Evolutionary conservation across 1,139 yeast genomes (phyloP).

Genomic region (Geotrichum australiense): DNA sequence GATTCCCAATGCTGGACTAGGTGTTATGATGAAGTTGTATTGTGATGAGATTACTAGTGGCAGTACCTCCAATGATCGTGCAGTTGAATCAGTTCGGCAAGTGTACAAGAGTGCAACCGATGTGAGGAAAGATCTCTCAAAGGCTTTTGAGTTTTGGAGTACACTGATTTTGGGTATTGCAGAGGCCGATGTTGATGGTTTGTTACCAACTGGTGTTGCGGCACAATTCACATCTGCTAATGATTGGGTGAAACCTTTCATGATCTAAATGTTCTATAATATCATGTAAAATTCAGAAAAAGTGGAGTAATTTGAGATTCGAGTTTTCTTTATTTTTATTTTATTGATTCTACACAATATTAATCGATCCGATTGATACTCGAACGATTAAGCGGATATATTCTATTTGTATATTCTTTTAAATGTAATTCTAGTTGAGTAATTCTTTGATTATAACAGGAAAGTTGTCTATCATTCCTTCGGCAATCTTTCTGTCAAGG

Average conservation of each 20-base stretch:
- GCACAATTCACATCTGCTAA: conserved; percentile 40
- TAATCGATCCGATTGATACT: no score
- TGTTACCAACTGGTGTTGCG: conserved; percentile 36
- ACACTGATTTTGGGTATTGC: conserved; percentile 28
- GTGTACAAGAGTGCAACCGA: conserved; percentile 31
- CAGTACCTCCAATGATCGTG: conserved; percentile 18
- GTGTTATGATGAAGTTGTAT: conserved; percentile 36
- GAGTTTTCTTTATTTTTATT: no score
- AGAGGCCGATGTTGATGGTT: conserved; percentile 33
- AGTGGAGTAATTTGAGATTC: neutral
- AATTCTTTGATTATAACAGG: no score
- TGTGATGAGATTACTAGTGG: conserved; percentile 29
- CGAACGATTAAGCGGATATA: no score
- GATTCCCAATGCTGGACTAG: conserved; percentile 39
- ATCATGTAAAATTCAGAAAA: neutral
- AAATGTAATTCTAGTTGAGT: no score
- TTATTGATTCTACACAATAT: no score
- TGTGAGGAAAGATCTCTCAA: conserved; percentile 39
- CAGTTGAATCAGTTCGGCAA: conserved; percentile 20
- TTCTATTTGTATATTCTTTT: no score
- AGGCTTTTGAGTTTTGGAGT: conserved; percentile 40
- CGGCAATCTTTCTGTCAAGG: no score
- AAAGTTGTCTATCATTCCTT: no score
- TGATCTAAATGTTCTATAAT: conserved; percentile 5
- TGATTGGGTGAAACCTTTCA: conserved; percentile 35